A percentile compares a stretch with the other conserved stretches of the same genome.
Conservation (phyloP, 768 basidiomycete genomes). For the Psilocybe azurescens region DNA sequence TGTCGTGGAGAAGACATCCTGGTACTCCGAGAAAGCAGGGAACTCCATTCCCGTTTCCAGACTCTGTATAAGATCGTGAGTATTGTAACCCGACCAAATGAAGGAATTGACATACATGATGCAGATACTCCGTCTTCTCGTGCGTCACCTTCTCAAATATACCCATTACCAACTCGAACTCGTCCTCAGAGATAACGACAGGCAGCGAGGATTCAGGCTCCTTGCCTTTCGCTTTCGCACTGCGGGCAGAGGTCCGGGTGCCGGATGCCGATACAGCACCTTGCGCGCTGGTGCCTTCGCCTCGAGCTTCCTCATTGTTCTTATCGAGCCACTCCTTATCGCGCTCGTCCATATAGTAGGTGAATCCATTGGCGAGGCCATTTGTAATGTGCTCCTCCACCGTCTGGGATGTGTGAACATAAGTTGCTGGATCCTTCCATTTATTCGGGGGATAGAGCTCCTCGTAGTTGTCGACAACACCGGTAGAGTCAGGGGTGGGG, state of each 20-base stretch:
- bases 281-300: constrained; percentile 84
- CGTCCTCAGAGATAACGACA: constrained; percentile 82
- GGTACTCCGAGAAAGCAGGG: constrained; percentile 76
- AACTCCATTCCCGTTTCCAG: constrained; percentile 72
- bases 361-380: constrained; percentile 75
- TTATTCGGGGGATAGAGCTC: constrained; percentile 70
- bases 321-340: constrained; percentile 95
- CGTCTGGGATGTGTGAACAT: constrained; percentile 83
- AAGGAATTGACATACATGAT: constrained; percentile 66
- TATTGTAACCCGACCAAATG: constrained; percentile 6
- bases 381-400: constrained; percentile 75
- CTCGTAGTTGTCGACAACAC: constrained; percentile 78
- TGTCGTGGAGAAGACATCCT: constrained; percentile 65
- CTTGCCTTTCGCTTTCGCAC: constrained; percentile 84
- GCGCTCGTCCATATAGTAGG: constrained; percentile 95
- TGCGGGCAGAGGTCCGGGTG: constrained; percentile 63
- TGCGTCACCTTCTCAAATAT: constrained; percentile 91
- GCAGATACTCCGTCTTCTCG: constrained; percentile 87
- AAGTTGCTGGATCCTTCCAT: constrained; percentile 82
- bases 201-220: constrained; percentile 73
- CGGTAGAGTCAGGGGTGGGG: constrained; percentile 91
- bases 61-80: constrained; percentile 41
- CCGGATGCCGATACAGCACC: constrained; percentile 62
- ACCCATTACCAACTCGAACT: constrained; percentile 96
- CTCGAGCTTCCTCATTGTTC: constrained; percentile 86